phyloP scores from a whole-genome alignment of 352 stramenopile species.

The Phytophthora sansomeana region DNA sequence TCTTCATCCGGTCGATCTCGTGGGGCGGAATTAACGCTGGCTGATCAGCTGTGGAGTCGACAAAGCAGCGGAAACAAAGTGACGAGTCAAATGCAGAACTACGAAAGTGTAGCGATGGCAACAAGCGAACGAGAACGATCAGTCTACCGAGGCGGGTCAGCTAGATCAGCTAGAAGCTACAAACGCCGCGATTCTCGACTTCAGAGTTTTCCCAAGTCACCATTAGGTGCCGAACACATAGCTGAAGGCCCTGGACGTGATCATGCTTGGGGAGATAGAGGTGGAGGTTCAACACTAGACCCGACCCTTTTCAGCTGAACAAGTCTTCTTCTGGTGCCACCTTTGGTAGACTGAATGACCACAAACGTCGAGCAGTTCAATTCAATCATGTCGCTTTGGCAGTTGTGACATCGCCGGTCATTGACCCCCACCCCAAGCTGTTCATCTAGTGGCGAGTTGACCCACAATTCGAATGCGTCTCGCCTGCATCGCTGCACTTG shows the following conservation, averaged over 20 bases:
- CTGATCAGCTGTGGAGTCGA: not conserved
- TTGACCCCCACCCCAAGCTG: too few relatives aligned
- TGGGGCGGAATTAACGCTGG: not conserved
- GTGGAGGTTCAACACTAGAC: not conserved
- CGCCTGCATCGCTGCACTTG: not conserved
- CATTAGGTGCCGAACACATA: not conserved
- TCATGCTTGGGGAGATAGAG: not conserved
- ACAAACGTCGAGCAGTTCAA: not conserved
- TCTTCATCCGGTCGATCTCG: not conserved
- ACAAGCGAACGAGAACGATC: not conserved
- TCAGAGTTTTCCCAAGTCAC: not conserved
- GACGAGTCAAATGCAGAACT: not conserved
- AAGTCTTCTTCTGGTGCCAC: not conserved
- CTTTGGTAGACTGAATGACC: not conserved
- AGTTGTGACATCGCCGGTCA: not conserved
- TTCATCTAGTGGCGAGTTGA: not conserved
- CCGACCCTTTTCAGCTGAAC: not conserved
- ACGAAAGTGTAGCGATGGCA: not conserved
- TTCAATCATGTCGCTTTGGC: not conserved
- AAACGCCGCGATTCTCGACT: not conserved
- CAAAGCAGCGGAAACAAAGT: conserved; percentile 2
- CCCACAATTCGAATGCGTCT: conserved; percentile 3
- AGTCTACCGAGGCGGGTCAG: not conserved
- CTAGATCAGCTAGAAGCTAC: not conserved
- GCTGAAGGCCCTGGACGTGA: not conserved